phyloP scores from a whole-genome alignment of 2,329 filamentous ascomycete species.

The Penicillium vulpinum region DNA sequence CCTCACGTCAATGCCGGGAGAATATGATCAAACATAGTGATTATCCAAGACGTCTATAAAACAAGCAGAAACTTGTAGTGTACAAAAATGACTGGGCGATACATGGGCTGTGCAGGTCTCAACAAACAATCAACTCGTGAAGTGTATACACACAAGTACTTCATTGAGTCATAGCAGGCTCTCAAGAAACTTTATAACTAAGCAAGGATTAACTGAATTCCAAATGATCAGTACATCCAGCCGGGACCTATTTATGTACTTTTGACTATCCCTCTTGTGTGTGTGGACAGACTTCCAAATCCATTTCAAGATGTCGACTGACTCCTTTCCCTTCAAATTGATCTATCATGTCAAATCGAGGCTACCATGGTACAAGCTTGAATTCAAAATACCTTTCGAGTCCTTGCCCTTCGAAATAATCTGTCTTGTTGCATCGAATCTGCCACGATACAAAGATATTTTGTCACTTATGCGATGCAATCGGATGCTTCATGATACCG shows the following conservation, averaged over 20 bases:
- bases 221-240: background rate
- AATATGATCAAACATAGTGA: background rate
- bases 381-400: background rate
- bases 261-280: background rate
- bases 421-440: background rate
- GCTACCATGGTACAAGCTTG: background rate
- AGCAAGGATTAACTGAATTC: background rate
- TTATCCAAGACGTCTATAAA: background rate
- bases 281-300: background rate
- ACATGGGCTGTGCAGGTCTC: no score
- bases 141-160: background rate
- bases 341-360: background rate
- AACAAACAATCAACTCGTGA: background rate
- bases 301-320: background rate
- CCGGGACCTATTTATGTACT: background rate
- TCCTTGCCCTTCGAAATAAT: background rate
- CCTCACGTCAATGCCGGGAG: background rate
- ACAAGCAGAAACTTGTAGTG: background rate
- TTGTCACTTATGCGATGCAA: background rate
- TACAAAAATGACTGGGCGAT: no score
- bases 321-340: background rate
- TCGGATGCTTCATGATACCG: background rate
- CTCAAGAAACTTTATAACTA: background rate
- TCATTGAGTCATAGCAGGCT: background rate
- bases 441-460: background rate